Conservation (phyloP, 2,329 filamentous ascomycete species). For the Beauveria caledonica region DNA sequence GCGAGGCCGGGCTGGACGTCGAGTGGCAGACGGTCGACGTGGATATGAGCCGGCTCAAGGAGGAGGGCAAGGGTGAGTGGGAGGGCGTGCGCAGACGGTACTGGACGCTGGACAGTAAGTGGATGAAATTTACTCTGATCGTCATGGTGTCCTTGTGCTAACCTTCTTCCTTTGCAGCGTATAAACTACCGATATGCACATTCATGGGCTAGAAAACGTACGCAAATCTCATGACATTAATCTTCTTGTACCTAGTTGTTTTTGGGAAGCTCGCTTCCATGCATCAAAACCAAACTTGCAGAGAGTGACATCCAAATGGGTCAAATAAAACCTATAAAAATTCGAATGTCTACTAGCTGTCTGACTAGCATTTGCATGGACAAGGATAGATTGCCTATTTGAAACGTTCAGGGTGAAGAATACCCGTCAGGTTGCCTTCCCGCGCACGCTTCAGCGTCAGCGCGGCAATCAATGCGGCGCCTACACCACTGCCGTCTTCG, state of each 20-base stretch:
- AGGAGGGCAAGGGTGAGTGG: slow-evolving; percentile 70
- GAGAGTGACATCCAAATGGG: neutral
- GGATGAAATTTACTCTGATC: neutral
- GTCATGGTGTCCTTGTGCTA: slow-evolving; percentile 14
- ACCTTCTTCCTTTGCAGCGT: slow-evolving; percentile 37
- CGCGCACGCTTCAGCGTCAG: slow-evolving; percentile 57
- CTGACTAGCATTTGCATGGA: neutral
- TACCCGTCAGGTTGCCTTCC: slow-evolving; percentile 54
- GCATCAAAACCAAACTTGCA: neutral
- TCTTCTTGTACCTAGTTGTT: slow-evolving; percentile 1
- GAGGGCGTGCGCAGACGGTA: slow-evolving; percentile 80
- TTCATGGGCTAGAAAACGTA: slow-evolving; percentile 52
- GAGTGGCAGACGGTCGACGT: slow-evolving; percentile 77
- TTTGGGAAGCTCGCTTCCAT: neutral
- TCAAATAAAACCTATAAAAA: neutral
- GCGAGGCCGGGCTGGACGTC: slow-evolving; percentile 81
- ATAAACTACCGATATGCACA: slow-evolving; percentile 65
- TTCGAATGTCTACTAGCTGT: neutral
- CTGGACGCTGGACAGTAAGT: slow-evolving; percentile 71
- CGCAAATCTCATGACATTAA: neutral
- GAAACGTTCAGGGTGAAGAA: slow-evolving; percentile 58
- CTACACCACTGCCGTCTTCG: slow-evolving; percentile 96
- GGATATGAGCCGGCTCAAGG: slow-evolving; percentile 54
- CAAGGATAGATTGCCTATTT: slow-evolving; percentile 17
- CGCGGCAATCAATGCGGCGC: slow-evolving; percentile 84